Base-by-base conservation (phyloP, 331 rosid species). In the Pyracantha coccinea region DNA sequence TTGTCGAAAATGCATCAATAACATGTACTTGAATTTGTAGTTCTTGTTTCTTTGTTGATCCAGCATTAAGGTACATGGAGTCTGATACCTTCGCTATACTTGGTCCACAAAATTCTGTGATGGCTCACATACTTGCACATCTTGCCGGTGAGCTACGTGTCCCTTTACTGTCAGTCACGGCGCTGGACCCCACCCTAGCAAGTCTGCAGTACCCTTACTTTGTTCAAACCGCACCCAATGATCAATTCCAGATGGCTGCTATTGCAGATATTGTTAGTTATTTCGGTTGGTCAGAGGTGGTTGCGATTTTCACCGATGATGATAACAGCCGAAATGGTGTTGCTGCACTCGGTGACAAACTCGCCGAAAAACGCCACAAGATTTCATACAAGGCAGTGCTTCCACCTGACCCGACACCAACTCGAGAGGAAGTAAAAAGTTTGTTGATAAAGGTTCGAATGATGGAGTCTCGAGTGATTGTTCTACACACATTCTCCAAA, bases 181-280 rank as follows among this genome's bases (percentile, higher is more conserved):
- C 89, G 1, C 67, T 85, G n/a, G 89, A 85, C 69, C 89, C 89
- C 17, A 61, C 81, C 41, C 71, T 79, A 66, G 9, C 80, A 31
- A 53, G 81, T 50, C 67, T 82, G 27, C 89, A 85, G 78, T 74
- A 79, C 79, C 89, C 89, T 23, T 85, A 65, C 70, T 82, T 85
- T 55, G 71, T 85, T 47, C 89, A 85, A 77, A 85, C 89, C 12
- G 89, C 86, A 21, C 89, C 89, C 6, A 85, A 80, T 55, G 89
- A 82, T 81, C 53, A 27, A 3, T 85, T 73, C 77, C 89, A 85
- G 69, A 80, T 85, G 85, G 23, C 78, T 13, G 89, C 89, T 74
- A 79, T 85, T 23, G 86, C 85, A 20, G 86, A 79, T 13, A 70
- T 82, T 47, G 58, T 85, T 20, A 62, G 54, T 71, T 75, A 82